Evolutionary conservation across 2,329 filamentous ascomycete genomes (phyloP).

Genomic region (Microcyclosporella mali): DNA sequence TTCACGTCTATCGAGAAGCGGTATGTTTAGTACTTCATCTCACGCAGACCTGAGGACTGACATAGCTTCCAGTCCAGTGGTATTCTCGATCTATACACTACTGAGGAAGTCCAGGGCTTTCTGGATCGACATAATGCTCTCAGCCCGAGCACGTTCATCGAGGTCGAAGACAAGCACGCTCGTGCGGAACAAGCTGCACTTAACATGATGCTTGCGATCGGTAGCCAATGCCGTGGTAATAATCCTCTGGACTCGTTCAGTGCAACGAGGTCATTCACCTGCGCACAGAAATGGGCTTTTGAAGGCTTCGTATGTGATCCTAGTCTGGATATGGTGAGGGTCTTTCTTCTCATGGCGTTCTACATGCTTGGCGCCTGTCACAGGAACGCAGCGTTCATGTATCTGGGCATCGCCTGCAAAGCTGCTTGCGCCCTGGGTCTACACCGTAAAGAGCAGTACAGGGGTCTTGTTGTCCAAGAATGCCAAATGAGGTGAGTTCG

Average conservation of each 20-base stretch:
- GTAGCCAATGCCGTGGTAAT: slow-evolving; percentile 40
- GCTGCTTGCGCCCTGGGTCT: slow-evolving; percentile 54
- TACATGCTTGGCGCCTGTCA: slow-evolving; percentile 56
- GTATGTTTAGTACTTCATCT: slow-evolving; percentile 16
- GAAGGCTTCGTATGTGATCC: slow-evolving; percentile 50
- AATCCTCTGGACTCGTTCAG: slow-evolving; percentile 17
- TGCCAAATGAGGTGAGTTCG: not conserved
- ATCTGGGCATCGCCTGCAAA: slow-evolving; percentile 53
- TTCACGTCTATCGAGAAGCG: slow-evolving; percentile 31
- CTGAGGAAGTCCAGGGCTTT: slow-evolving; percentile 23
- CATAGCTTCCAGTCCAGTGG: slow-evolving; percentile 35
- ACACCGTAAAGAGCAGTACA: slow-evolving; percentile 34
- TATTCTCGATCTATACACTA: slow-evolving; percentile 35
- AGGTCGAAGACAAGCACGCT: slow-evolving; percentile 25
- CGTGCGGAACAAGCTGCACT: slow-evolving; percentile 31
- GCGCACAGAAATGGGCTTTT: slow-evolving; percentile 45
- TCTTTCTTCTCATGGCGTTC: slow-evolving; percentile 53
- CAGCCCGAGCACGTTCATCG: slow-evolving; percentile 15
- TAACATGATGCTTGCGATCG: slow-evolving; percentile 47
- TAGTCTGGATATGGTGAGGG: slow-evolving; percentile 47
- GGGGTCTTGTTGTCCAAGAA: slow-evolving; percentile 9
- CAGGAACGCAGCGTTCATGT: slow-evolving; percentile 58
- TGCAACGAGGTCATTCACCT: slow-evolving; percentile 41
- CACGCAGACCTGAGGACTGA: slow-evolving; percentile 11
- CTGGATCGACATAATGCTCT: slow-evolving; percentile 15